Evolutionary conservation across 73 alveolate genomes (phyloP), one percentile per base, ranked within the genome.

Genomic region (Stentor coeruleus): DNA sequence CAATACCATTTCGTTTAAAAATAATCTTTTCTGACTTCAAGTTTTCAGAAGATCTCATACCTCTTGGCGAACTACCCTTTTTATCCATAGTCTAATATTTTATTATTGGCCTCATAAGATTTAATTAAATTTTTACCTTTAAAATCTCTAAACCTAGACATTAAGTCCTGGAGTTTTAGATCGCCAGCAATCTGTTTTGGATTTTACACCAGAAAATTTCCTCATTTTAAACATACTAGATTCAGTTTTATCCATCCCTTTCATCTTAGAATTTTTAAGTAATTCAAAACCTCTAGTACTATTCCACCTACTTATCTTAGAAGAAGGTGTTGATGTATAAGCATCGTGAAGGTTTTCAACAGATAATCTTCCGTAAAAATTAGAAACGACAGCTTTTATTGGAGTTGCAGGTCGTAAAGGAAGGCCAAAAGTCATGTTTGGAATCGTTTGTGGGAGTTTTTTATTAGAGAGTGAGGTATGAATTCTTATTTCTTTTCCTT

Each of bases 321-420:
- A n/a, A n/a, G n/a, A n/a, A n/a, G n/a, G n/a, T n/a, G n/a, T n/a
- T n/a, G n/a, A n/a, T n/a, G n/a, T n/a, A n/a, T n/a, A n/a, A n/a
- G n/a, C n/a, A n/a, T n/a, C n/a, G n/a, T n/a, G n/a, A n/a, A n/a
- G n/a, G n/a, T 80, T 30, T 35, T 85, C 84, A 81, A 89, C 95
- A 3, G 97, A 95, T 42, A 66, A 85, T 77, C 89, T 90, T 35
- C 97, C 97, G 86, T 87, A 92, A 33, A 87, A 87, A 76, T 87
- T 85, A 79, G 84, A 74, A 39, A 92, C 93, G 60, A 92, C 84
- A 76, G 88, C 91, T 74, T 90, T 85, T n/a, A 92, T 90, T 33
- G 92, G 90, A 31, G 94, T 92, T 39, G 88, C 86, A 35, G 95
- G 92, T 3, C 92, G 82, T 59, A 66, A 35, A 42, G 87, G 86